Percentiles rank a stretch among this genome's conserved stretches.
Conservation (phyloP, 225 moss, liverwort and hornwort genomes). For the Sphagnum contortum region DNA sequence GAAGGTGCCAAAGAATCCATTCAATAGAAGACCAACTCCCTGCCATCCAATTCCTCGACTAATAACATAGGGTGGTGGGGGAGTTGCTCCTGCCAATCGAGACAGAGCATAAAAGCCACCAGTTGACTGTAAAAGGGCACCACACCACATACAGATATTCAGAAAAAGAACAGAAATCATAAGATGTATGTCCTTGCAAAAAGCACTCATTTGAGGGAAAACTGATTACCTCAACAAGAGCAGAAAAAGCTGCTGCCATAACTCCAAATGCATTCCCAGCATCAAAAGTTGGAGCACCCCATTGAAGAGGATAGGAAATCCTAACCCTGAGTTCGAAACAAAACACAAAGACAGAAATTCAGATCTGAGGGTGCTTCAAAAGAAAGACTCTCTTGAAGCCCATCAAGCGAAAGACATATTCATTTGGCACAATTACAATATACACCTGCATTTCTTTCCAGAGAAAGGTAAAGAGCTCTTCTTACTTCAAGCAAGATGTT, state of each 20-base stretch:
- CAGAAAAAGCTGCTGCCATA: conserved; percentile 59
- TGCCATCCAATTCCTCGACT: conserved; percentile 93
- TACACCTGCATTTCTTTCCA: background rate
- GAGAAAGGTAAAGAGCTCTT: background rate
- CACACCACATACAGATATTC: background rate
- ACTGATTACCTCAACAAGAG: conserved; percentile 47
- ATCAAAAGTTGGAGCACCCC: conserved; percentile 76
- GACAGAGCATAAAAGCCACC: conserved; percentile 78
- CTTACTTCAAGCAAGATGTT: too few relatives aligned
- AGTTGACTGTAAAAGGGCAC: conserved; percentile 45
- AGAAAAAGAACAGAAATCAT: background rate
- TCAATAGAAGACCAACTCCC: conserved; percentile 60
- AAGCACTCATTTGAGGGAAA: background rate
- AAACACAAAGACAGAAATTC: background rate
- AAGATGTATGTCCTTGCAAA: too few relatives aligned
- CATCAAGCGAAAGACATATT: background rate
- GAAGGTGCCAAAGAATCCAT: conserved; percentile 68
- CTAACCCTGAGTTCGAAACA: conserved; percentile 37
- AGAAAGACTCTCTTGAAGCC: background rate
- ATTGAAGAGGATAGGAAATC: conserved; percentile 70
- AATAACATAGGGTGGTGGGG: conserved; percentile 84
- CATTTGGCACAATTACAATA: background rate
- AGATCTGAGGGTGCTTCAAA: background rate
- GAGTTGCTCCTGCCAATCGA: conserved; percentile 84
- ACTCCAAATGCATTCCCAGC: conserved; percentile 64